Evolutionary conservation across 2,329 filamentous ascomycete genomes (phyloP).

Genomic region (Trichoderma breve): DNA sequence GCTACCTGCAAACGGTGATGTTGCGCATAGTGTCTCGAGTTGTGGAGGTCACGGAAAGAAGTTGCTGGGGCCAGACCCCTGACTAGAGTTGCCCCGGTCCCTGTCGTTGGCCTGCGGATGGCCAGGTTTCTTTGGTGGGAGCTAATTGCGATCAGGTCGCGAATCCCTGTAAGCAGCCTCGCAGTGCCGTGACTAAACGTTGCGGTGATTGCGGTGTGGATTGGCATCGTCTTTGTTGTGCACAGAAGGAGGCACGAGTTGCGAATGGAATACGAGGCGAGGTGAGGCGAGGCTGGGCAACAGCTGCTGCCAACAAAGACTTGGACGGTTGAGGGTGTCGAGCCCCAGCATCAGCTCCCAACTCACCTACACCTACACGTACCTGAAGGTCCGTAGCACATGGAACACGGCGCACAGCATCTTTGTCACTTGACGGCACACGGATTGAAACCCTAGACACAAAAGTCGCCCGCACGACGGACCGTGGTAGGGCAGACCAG

Average conservation of each 20-base stretch:
- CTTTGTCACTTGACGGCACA: neutral
- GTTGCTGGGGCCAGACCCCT: constrained; percentile 18
- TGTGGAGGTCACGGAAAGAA: constrained; percentile 19
- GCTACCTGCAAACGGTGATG: constrained; percentile 21
- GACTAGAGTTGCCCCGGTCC: constrained; percentile 11
- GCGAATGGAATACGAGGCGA: constrained; percentile 6
- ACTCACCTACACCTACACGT: neutral
- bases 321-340: neutral
- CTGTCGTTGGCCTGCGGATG: constrained; percentile 9
- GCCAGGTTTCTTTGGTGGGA: constrained; percentile 17
- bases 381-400: neutral
- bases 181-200: constrained; percentile 18
- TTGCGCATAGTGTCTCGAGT: constrained; percentile 23
- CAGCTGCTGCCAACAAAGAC: neutral
- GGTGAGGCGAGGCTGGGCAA: neutral
- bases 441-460: neutral
- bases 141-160: constrained; percentile 20
- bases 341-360: neutral
- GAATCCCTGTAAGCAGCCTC: constrained; percentile 15
- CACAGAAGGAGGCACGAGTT: constrained; percentile 3
- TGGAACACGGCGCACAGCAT: neutral
- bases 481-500: neutral
- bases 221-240: neutral
- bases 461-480: neutral
- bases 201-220: constrained; percentile 21